A percentile compares a stretch with the other conserved stretches of the same genome.
Conservation (phyloP, 2,329 filamentous ascomycete species). For the Metarhizium humberi region DNA sequence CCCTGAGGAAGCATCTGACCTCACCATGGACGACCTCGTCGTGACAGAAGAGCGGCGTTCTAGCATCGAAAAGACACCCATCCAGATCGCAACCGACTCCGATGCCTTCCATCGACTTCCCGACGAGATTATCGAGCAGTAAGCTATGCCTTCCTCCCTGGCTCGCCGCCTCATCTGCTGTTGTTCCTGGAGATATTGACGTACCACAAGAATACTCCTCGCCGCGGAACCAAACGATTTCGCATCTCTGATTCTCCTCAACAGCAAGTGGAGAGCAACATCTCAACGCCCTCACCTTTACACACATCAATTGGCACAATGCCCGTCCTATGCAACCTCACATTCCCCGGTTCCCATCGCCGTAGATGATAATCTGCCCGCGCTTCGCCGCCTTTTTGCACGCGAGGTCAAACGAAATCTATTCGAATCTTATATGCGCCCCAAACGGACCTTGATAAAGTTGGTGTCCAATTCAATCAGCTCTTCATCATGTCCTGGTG, state of each 20-base stretch:
- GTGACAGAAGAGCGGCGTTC: slow-evolving; percentile 19
- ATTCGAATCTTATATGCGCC: slow-evolving; percentile 67
- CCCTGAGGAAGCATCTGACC: slow-evolving; percentile 3
- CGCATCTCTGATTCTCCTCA: slow-evolving; percentile 56
- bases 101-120: slow-evolving; percentile 46
- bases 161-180: background rate
- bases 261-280: slow-evolving; percentile 54
- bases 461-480: slow-evolving; percentile 77
- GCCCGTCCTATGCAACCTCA: slow-evolving; percentile 47
- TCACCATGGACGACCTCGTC: slow-evolving; percentile 23
- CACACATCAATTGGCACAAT: slow-evolving; percentile 50
- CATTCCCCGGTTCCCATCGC: slow-evolving; percentile 30
- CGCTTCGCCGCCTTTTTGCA: slow-evolving; percentile 56
- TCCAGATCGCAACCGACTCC: slow-evolving; percentile 16
- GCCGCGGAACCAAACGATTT: slow-evolving; percentile 53
- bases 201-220: slow-evolving; percentile 44
- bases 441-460: slow-evolving; percentile 62
- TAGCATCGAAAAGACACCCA: slow-evolving; percentile 24
- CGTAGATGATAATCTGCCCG: slow-evolving; percentile 42
- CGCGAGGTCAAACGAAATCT: slow-evolving; percentile 66
- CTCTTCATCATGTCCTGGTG: slow-evolving; percentile 72
- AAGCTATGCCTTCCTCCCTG: slow-evolving; percentile 19
- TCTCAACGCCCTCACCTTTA: slow-evolving; percentile 57
- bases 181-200: background rate
- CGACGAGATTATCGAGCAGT: slow-evolving; percentile 64